Conservation (phyloP, 2,329 filamentous ascomycete genomes). For the Aspergillus felis region DNA sequence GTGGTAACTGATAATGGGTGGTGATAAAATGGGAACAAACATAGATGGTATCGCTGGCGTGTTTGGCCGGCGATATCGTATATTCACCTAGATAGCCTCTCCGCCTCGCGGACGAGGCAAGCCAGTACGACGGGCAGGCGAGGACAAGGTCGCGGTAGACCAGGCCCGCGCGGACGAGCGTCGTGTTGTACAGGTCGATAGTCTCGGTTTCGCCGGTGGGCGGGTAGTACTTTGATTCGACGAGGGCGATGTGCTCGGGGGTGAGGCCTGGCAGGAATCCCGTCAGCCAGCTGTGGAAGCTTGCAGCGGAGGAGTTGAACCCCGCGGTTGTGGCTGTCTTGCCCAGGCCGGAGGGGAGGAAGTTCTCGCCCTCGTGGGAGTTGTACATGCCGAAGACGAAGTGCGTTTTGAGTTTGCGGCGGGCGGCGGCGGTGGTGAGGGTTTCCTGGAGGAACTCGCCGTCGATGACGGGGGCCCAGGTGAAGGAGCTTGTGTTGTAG, state of each 20-base stretch:
- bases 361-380: slow-evolving; percentile 60
- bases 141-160: slow-evolving; percentile 58
- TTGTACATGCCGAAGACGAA: slow-evolving; percentile 57
- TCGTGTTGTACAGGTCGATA: slow-evolving; percentile 46
- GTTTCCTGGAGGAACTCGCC: slow-evolving; percentile 48
- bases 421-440: slow-evolving; percentile 44
- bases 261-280: slow-evolving; percentile 53
- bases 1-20: not conserved
- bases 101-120: slow-evolving; percentile 42
- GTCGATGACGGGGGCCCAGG: slow-evolving; percentile 60
- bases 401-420: slow-evolving; percentile 43
- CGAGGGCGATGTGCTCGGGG: slow-evolving; percentile 32
- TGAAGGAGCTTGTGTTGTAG: slow-evolving; percentile 55
- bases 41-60: slow-evolving; percentile 56
- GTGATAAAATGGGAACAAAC: slow-evolving; percentile 31
- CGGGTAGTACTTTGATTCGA: slow-evolving; percentile 48
- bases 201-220: slow-evolving; percentile 46
- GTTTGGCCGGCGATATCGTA: slow-evolving; percentile 55
- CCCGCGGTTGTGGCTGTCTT: slow-evolving; percentile 31
- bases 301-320: slow-evolving; percentile 49
- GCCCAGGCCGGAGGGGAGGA: slow-evolving; percentile 51
- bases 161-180: slow-evolving; percentile 52
- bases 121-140: slow-evolving; percentile 59
- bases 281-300: slow-evolving; percentile 51
- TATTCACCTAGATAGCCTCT: slow-evolving; percentile 57